Percentiles rank a stretch among this genome's conserved stretches.
These are phyloP conservation scores for Argentina anserina DNA, from an alignment of 306 rosid species.

Conservation along the genomic window DNA sequence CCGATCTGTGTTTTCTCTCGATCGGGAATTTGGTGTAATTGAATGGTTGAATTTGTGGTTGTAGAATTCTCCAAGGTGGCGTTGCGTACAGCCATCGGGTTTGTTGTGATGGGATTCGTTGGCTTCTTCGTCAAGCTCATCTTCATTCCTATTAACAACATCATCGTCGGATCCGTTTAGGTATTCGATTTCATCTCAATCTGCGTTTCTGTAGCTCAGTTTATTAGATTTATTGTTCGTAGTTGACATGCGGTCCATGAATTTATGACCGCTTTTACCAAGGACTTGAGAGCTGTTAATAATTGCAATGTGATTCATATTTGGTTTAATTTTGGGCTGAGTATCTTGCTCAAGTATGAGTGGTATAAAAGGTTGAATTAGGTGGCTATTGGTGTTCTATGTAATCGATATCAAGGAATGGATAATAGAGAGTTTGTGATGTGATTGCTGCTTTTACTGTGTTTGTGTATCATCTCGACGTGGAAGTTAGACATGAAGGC, in stretches of 20 bases:
- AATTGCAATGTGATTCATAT: not conserved
- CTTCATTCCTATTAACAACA: constrained; percentile 80
- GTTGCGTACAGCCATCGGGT: constrained; percentile 71
- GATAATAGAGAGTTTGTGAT: not conserved
- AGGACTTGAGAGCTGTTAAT: no score
- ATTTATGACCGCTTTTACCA: not conserved
- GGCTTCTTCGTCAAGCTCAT: constrained; percentile 73
- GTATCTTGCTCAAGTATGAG: not conserved
- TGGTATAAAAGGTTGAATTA: not conserved
- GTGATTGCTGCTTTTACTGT: not conserved
- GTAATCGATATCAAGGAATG: not conserved
- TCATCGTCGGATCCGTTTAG: constrained; percentile 77
- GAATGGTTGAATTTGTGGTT: not conserved
- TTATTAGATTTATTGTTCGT: not conserved
- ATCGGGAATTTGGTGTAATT: not conserved
- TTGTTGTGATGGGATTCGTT: constrained; percentile 82
- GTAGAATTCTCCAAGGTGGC: constrained; percentile 77
- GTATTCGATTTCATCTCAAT: constrained; percentile 8
- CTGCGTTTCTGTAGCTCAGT: not conserved
- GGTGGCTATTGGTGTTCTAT: not conserved
- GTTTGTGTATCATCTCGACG: not conserved
- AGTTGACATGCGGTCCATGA: not conserved
- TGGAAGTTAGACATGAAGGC: not conserved
- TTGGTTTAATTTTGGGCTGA: not conserved
- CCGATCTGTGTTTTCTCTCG: not conserved